phyloP scores from a whole-genome alignment of 2,329 filamentous ascomycete genomes.

The Scortechinia acanthostroma region DNA sequence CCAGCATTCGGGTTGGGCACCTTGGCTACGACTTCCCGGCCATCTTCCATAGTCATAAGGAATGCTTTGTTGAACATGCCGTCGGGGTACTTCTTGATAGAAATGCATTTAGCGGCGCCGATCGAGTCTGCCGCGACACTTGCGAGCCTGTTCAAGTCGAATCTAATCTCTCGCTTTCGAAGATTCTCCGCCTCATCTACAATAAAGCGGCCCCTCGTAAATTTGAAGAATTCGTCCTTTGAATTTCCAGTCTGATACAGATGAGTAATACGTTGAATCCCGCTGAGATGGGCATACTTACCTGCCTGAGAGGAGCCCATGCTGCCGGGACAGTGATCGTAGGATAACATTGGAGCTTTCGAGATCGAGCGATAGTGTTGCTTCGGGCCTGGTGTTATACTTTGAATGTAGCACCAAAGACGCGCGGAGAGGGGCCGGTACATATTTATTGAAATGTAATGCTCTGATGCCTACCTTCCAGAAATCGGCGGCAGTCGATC shows the following conservation, averaged over 20 bases:
- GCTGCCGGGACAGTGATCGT: slow-evolving; percentile 5
- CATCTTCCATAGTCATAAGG: background rate
- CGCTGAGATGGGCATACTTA: slow-evolving; percentile 7
- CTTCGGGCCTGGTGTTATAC: background rate
- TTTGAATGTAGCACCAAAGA: background rate
- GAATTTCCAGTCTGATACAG: slow-evolving; percentile 13
- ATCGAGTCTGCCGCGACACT: slow-evolving; percentile 7
- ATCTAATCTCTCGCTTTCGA: slow-evolving; percentile 10
- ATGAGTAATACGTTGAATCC: slow-evolving; percentile 7
- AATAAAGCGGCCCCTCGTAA: slow-evolving; percentile 16
- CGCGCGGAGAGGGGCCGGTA: background rate
- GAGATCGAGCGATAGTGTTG: slow-evolving; percentile 6
- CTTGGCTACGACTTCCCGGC: background rate
- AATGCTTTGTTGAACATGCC: background rate
- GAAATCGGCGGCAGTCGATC: too few species aligned
- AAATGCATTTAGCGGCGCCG: slow-evolving; percentile 1
- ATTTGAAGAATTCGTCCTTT: slow-evolving; percentile 16
- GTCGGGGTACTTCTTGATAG: slow-evolving; percentile 7
- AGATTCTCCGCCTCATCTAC: slow-evolving; percentile 13
- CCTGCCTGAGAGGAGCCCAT: slow-evolving; percentile 8
- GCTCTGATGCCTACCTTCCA: too few species aligned
- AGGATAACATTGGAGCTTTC: slow-evolving; percentile 4
- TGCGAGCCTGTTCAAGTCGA: slow-evolving; percentile 12
- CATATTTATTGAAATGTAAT: background rate
- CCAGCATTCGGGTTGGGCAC: slow-evolving; percentile 1